Base-by-base conservation (phyloP, 305 asterid species). In the Fraxinus angustifolia region DNA sequence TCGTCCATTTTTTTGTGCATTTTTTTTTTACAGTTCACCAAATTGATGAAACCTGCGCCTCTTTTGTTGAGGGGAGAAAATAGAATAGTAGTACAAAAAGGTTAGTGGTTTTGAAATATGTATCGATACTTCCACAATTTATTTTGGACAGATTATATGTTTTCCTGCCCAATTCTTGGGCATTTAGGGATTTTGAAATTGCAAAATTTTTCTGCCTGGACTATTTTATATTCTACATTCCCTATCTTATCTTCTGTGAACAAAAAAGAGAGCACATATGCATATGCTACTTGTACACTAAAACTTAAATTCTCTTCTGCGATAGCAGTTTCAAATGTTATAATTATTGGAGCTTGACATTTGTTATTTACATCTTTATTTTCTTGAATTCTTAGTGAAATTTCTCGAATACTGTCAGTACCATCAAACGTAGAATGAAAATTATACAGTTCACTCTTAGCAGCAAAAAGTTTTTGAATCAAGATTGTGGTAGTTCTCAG, bases 41-140 rank as follows among this genome's bases (percentile, higher is more conserved):
- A 94, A 86, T 82, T 95, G 95, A 93, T 96, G 98, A 90, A 91
- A 86, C 85, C 60, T 12, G 91, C 83, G 12, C 94, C 93, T 42
- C 75, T 77, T 21, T 45, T 84, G 86, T 82, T 89, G 21, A 67
- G 84, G 85, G 89, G 88, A 81, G 84, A 78, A 71, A 78, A 36
- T 84, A 30, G 87, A 87, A 89, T 77, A 82, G 75, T 83, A 82
- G 80, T 42, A 80, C 58, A 70, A 77, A 82, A 86, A 74, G 91
- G 91, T 88, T 72, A 86, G 88, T 83, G 33, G 53, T 73, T 45
- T 8, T 31, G 26, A 60, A 81, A 38, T 40, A 75, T 79, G 68
- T 73, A 6, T 50, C 62, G 40, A 60, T 75, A 12, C 34, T 76
- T 28, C 30, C 30, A 16, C 38, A 50, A 58, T n/a, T 58, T 11